A percentile compares a stretch with the other conserved stretches of the same genome.
These are phyloP conservation scores for Sphagnum magellanicum DNA, from an alignment of 228 moss, liverwort and hornwort genomes.

Conservation along the genomic window DNA sequence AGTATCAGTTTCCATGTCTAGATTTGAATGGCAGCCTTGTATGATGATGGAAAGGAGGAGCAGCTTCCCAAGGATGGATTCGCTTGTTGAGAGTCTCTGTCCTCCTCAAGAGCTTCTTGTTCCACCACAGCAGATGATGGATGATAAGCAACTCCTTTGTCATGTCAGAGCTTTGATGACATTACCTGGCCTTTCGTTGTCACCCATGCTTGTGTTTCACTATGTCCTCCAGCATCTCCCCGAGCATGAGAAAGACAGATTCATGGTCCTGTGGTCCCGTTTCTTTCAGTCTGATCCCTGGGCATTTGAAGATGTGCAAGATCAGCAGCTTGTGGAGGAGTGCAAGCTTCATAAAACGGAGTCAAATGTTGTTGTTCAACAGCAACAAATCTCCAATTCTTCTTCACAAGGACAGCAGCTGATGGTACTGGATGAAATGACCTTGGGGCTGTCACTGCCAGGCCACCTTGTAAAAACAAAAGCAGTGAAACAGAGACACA, in stretches of 20 bases:
- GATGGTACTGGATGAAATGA: conserved; percentile 4
- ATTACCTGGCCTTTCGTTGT: not conserved
- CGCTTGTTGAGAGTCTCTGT: conserved; percentile 1
- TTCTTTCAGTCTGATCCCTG: not conserved
- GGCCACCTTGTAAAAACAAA: conserved; percentile 4
- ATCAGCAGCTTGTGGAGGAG: not conserved
- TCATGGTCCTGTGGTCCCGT: conserved; percentile 17
- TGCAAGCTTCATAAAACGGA: not conserved
- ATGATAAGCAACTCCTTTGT: conserved; percentile 11
- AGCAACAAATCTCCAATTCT: not conserved
- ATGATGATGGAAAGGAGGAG: no score
- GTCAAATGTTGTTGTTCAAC: not conserved
- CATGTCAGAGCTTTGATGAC: conserved; percentile 4
- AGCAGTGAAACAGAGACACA: conserved; percentile 2
- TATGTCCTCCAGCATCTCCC: conserved; percentile 15
- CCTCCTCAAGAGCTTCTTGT: not conserved
- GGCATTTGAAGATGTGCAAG: conserved; percentile 8
- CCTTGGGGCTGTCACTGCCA: not conserved
- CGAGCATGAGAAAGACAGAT: conserved; percentile 7
- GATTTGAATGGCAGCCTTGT: no score
- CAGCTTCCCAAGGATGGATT: not conserved
- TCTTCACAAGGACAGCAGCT: conserved; percentile 4
- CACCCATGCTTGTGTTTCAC: conserved; percentile 6
- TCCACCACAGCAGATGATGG: conserved; percentile 7
- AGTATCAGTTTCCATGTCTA: no score